A percentile compares a stretch with the other conserved stretches of the same genome.
These are phyloP conservation scores for Lentinula sp. DNA, from an alignment of 768 basidiomycete genomes.

Conservation along the genomic window DNA sequence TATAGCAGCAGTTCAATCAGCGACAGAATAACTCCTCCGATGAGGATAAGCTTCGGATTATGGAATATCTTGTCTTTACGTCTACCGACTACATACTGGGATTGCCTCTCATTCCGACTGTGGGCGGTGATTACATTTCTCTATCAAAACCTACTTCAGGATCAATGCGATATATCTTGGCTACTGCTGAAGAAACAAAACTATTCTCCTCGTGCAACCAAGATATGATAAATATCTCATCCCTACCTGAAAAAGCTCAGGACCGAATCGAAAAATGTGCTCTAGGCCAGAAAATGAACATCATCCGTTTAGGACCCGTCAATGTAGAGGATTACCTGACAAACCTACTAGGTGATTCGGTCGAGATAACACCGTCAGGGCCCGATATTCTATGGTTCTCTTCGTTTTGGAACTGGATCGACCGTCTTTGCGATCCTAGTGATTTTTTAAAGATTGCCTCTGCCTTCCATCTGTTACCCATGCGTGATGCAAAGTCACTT, in stretches of 20 bases:
- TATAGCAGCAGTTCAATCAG: neutral
- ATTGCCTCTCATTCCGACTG: slow-evolving; percentile 12
- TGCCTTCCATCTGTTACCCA: slow-evolving; percentile 14
- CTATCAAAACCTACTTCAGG: neutral
- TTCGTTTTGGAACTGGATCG: slow-evolving; percentile 21
- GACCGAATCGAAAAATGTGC: neutral
- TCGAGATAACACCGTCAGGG: slow-evolving; percentile 7
- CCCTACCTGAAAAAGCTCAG: slow-evolving; percentile 1
- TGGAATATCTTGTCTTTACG: slow-evolving; percentile 11
- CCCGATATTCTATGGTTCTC: slow-evolving; percentile 14
- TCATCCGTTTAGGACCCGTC: slow-evolving; percentile 1
- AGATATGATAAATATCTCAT: slow-evolving; percentile 8
- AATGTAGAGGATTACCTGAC: slow-evolving; percentile 13
- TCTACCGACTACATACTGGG: slow-evolving; percentile 8
- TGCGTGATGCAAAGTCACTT: slow-evolving; percentile 7
- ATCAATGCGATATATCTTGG: slow-evolving; percentile 3
- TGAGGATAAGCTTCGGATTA: slow-evolving; percentile 7
- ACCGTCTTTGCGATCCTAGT: neutral
- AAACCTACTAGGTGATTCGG: slow-evolving; percentile 4
- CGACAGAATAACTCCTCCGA: neutral
- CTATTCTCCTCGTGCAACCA: slow-evolving; percentile 10
- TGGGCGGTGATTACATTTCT: slow-evolving; percentile 6
- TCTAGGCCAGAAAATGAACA: neutral
- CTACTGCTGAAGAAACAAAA: slow-evolving; percentile 7
- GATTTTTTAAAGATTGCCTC: slow-evolving; percentile 4